Evolutionary conservation across 2,329 filamentous ascomycete genomes (phyloP).

Genomic region (Apiospora phragmitis): DNA sequence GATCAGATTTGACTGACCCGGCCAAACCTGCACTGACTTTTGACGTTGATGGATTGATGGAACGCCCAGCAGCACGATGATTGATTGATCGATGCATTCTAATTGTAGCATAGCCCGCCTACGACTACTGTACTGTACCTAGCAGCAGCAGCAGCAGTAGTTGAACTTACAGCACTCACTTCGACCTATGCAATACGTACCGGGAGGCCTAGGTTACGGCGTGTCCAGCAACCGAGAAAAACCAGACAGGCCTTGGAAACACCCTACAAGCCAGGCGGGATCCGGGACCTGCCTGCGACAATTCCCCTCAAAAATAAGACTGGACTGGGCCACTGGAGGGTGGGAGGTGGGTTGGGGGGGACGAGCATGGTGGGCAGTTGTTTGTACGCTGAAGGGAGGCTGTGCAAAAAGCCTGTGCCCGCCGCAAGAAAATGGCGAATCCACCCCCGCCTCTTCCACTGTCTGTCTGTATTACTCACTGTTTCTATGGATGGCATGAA

Average conservation of each 20-base stretch:
- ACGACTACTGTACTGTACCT: too few relatives aligned
- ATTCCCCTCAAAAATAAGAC: background rate
- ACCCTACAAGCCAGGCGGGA: background rate
- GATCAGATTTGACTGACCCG: background rate
- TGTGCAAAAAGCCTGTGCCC: conserved; percentile 2
- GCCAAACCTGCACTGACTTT: background rate
- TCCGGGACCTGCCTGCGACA: background rate
- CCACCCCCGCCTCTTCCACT: conserved; percentile 1
- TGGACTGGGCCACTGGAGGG: background rate
- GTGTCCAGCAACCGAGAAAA: background rate
- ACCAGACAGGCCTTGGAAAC: conserved; percentile 4
- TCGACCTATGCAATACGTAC: background rate
- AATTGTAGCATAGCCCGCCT: background rate
- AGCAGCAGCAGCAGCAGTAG: background rate
- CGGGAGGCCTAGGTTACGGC: background rate
- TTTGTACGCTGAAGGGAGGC: conserved; percentile 4
- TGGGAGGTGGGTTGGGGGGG: background rate
- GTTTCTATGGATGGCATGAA: background rate
- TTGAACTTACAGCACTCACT: background rate
- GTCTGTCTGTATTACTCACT: background rate
- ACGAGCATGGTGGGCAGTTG: background rate
- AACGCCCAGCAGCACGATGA: background rate
- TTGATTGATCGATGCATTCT: background rate
- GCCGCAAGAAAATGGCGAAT: background rate
- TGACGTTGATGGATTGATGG: background rate